These are phyloP conservation scores for Cystofilobasidium ferigula DNA, from an alignment of 768 basidiomycete genomes.

Conservation along the genomic window DNA sequence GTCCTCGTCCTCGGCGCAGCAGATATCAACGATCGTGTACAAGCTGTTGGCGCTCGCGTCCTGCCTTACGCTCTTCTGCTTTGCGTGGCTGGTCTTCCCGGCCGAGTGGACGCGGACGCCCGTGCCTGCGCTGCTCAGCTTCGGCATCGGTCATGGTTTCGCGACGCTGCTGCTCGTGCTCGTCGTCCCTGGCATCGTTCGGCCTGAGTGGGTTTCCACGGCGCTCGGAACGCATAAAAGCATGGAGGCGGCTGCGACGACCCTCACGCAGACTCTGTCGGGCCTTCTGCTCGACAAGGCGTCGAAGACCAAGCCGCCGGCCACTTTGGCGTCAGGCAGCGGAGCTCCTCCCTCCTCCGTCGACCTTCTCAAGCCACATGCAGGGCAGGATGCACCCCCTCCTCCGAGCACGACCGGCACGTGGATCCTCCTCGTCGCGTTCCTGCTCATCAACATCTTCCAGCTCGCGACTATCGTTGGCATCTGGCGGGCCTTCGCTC, in stretches of 20 bases:
- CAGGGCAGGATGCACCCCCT: neutral
- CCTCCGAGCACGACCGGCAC: constrained; percentile 33
- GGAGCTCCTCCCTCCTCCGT: neutral
- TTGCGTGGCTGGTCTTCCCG: constrained; percentile 57
- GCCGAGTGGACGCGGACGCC: constrained; percentile 50
- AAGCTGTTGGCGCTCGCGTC: constrained; percentile 53
- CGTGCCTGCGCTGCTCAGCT: constrained; percentile 52
- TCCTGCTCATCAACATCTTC: constrained; percentile 49
- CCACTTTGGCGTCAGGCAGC: neutral
- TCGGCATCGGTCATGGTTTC: constrained; percentile 61
- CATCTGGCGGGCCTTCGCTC: constrained; percentile 38
- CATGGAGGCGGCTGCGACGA: constrained; percentile 63
- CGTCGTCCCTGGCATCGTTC: constrained; percentile 61
- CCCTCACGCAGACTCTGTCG: constrained; percentile 60
- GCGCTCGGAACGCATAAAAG: constrained; percentile 68
- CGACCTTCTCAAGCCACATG: too few species aligned
- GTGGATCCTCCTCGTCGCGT: constrained; percentile 50
- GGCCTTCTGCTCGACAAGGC: constrained; percentile 54
- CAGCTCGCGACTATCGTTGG: constrained; percentile 49
- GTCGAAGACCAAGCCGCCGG: constrained; percentile 32
- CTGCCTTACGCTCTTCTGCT: constrained; percentile 51
- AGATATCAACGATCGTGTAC: constrained; percentile 49
- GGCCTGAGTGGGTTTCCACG: constrained; percentile 61
- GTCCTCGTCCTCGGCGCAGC: constrained; percentile 21
- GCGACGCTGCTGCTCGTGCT: constrained; percentile 61